Conservation (phyloP, 306 rosid genomes). For the Cucurbita ficifolia region DNA sequence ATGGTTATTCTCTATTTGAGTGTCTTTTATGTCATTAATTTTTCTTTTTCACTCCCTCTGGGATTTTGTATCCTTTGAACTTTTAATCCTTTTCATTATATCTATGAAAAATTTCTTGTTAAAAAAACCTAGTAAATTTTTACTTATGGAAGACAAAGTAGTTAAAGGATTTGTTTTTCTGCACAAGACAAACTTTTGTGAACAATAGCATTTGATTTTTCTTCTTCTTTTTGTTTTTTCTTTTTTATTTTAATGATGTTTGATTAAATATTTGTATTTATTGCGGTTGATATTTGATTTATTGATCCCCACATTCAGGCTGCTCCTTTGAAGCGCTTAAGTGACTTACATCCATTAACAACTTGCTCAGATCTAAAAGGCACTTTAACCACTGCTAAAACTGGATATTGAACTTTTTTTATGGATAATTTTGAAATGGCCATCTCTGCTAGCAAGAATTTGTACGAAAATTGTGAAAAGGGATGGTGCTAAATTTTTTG, state of each 20-base stretch:
- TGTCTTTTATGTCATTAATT: too few species aligned
- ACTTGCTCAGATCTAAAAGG: conserved; percentile 1
- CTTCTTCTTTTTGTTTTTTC: not conserved
- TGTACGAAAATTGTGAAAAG: not conserved
- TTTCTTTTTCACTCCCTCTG: too few species aligned
- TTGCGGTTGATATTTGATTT: not conserved
- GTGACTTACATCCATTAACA: not conserved
- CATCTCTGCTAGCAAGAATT: not conserved
- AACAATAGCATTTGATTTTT: not conserved
- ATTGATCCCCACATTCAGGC: not conserved
- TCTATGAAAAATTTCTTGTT: too few species aligned
- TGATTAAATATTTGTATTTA: not conserved
- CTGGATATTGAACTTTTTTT: not conserved
- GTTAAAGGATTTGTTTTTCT: not conserved
- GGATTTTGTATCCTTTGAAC: too few species aligned
- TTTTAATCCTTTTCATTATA: too few species aligned
- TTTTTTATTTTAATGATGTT: not conserved
- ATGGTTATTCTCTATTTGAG: too few species aligned
- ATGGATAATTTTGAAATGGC: not conserved
- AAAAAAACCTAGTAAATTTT: not conserved
- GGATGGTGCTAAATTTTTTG: not conserved
- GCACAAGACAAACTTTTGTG: not conserved
- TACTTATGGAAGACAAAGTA: not conserved
- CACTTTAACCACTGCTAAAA: not conserved
- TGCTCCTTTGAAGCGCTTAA: not conserved